A percentile compares a stretch with the other conserved stretches of the same genome.
Evolutionary conservation across 192 early-diverging fungal genomes (phyloP).

Genomic region (Dispira simplex): DNA sequence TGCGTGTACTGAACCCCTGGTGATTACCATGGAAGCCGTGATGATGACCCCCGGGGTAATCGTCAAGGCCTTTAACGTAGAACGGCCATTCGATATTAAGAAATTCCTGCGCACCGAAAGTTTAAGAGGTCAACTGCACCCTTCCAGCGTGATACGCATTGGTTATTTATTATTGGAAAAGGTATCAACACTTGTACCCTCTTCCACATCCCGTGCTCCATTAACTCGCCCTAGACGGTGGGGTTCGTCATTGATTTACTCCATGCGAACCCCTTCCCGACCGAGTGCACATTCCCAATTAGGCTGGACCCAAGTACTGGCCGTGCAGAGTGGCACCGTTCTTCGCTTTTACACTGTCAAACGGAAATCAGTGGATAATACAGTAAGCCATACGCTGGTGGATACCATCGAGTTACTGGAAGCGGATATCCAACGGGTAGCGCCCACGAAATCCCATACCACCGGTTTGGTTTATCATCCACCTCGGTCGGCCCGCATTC

Average conservation of each 20-base stretch:
- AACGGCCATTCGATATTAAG: constrained; percentile 11
- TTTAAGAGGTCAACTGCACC: not conserved
- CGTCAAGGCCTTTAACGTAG: constrained; percentile 12
- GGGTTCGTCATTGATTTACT: too few relatives aligned
- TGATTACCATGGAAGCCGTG: constrained; percentile 5
- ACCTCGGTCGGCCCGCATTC: not conserved
- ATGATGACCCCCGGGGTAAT: constrained; percentile 12
- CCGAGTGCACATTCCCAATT: not conserved
- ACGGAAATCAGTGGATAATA: not conserved
- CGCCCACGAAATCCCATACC: not conserved
- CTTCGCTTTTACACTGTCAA: constrained; percentile 5
- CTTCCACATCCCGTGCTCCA: too few relatives aligned
- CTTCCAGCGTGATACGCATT: constrained; percentile 10
- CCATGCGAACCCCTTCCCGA: not conserved
- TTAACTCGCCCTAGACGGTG: too few relatives aligned
- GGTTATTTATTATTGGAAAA: constrained; percentile 9
- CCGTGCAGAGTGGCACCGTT: constrained; percentile 2
- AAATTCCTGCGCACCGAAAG: constrained; percentile 9
- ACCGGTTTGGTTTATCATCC: not conserved
- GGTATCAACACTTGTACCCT: not conserved
- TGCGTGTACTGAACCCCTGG: constrained; percentile 2
- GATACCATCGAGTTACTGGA: not conserved
- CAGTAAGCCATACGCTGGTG: not conserved
- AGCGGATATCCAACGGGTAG: not conserved
- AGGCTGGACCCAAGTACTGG: constrained; percentile 11